These are phyloP conservation scores for Phialophora tarda DNA, from an alignment of 2,329 filamentous ascomycete genomes.

Conservation along the genomic window DNA sequence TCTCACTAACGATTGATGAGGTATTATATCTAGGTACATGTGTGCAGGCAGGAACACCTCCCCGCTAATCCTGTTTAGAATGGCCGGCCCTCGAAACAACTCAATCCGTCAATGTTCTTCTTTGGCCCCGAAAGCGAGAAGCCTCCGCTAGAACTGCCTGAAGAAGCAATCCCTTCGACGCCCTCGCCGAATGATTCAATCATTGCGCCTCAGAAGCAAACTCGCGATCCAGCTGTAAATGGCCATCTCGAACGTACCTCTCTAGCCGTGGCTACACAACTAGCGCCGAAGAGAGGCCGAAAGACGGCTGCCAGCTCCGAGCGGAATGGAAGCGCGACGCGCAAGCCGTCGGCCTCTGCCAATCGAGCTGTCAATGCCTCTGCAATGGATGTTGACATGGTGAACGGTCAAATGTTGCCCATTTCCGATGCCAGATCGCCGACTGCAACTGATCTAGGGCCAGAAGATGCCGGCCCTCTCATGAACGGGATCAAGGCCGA, in stretches of 20 bases:
- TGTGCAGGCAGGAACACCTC: constrained; percentile 1
- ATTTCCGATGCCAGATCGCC: constrained; percentile 36
- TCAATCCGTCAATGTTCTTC: constrained; percentile 51
- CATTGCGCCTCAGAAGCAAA: constrained; percentile 41
- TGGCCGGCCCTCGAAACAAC: constrained; percentile 38
- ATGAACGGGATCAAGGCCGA: constrained; percentile 38
- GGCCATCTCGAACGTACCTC: constrained; percentile 42
- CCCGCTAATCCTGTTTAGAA: constrained; percentile 36
- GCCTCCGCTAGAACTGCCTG: constrained; percentile 37
- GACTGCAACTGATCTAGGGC: constrained; percentile 43
- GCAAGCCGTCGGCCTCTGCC: constrained; percentile 38
- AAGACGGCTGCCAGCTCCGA: constrained; percentile 39
- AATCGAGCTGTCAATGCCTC: constrained; percentile 43
- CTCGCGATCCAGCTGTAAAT: constrained; percentile 47
- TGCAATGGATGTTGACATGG: constrained; percentile 34
- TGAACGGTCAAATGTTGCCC: constrained; percentile 37
- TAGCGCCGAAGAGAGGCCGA: constrained; percentile 43
- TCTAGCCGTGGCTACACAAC: constrained; percentile 35
- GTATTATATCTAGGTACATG: constrained; percentile 46
- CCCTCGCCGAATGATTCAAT: constrained; percentile 42
- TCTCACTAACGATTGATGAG: constrained; percentile 51
- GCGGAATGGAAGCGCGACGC: constrained; percentile 44
- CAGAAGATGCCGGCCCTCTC: constrained; percentile 47
- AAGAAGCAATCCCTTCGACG: constrained; percentile 40
- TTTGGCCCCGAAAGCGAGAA: constrained; percentile 53